phyloP scores from a whole-genome alignment of 495 filamentous ascomycete species.

The Penicillium manginii region DNA sequence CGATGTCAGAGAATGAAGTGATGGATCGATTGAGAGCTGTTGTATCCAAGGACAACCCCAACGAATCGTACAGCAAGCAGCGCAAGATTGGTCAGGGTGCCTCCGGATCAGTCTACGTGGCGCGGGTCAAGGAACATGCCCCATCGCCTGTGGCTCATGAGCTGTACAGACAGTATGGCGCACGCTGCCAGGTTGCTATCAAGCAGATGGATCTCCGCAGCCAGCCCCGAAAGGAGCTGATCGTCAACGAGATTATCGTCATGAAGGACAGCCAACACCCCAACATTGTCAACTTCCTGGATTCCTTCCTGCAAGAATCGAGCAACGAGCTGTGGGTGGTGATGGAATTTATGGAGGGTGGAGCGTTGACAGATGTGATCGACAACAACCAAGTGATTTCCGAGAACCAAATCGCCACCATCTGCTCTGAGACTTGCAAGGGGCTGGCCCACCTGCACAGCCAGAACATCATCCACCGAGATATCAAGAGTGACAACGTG shows the following conservation, averaged over 20 bases:
- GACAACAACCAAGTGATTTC: conserved; percentile 91
- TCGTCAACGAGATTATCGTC: conserved; percentile 98
- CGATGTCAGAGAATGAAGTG: conserved; percentile 94
- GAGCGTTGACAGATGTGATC: conserved; percentile 96
- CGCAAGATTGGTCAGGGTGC: conserved; percentile 99
- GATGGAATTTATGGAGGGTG: conserved; percentile 99
- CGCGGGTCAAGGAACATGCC: conserved; percentile 81
- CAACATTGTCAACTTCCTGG: conserved; percentile 98
- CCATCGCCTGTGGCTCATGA: conserved; percentile 66
- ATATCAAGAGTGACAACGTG: conserved; percentile 99
- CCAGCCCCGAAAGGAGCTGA: conserved; percentile 96
- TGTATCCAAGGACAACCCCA: conserved; percentile 89
- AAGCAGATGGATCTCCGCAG: conserved; percentile 99
- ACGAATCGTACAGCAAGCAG: conserved; percentile 93
- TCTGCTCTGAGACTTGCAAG: conserved; percentile 96
- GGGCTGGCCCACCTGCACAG: conserved; percentile 91
- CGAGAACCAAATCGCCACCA: conserved; percentile 96
- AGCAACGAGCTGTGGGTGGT: conserved; percentile 96
- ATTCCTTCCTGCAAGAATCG: conserved; percentile 92
- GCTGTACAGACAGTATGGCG: conserved; percentile 68
- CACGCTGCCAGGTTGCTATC: conserved; percentile 86
- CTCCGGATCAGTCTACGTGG: conserved; percentile 96
- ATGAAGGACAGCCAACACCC: conserved; percentile 99
- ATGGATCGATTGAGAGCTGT: conserved; percentile 93
- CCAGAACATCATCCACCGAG: conserved; percentile 97